Conservation (phyloP, 2,329 filamentous ascomycete species). For the Alternaria alternata region DNA sequence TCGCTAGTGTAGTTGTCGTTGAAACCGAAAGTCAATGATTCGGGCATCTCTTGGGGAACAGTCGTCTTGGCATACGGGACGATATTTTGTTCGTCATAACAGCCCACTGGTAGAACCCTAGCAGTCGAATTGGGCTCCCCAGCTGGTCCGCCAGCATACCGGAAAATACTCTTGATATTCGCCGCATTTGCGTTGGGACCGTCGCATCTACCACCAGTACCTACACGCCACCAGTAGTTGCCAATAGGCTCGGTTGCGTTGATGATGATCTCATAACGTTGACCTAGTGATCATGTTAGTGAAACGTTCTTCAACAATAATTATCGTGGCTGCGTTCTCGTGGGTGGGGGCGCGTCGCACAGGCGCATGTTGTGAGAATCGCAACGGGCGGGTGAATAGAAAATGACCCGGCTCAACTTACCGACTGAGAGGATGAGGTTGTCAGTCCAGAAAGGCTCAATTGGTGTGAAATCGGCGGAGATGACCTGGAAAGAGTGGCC, state of each 20-base stretch:
- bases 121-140: conserved; percentile 42
- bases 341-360: conserved; percentile 11
- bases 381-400: background rate
- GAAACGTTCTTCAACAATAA: conserved; percentile 14
- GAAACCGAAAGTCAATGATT: conserved; percentile 39
- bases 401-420: conserved; percentile 29
- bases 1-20: conserved; percentile 29
- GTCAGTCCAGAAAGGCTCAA: conserved; percentile 52
- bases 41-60: conserved; percentile 37
- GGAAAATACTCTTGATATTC: conserved; percentile 53
- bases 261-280: conserved; percentile 53
- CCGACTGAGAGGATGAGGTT: conserved; percentile 48
- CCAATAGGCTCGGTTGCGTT: conserved; percentile 39
- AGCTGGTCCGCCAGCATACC: conserved; percentile 49
- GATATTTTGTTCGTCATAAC: conserved; percentile 52
- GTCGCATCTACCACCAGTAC: conserved; percentile 46
- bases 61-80: conserved; percentile 50
- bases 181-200: conserved; percentile 44
- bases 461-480: conserved; percentile 54
- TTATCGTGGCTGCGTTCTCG: conserved; percentile 20
- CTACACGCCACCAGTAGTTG: conserved; percentile 50
- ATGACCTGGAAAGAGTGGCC: conserved; percentile 56
- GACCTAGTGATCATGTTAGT: conserved; percentile 40
- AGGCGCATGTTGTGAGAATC: conserved; percentile 11
- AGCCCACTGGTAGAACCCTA: conserved; percentile 48